These are phyloP conservation scores for Cyamopsis tetragonoloba DNA, from an alignment of 306 rosid genomes.

Conservation along the genomic window DNA sequence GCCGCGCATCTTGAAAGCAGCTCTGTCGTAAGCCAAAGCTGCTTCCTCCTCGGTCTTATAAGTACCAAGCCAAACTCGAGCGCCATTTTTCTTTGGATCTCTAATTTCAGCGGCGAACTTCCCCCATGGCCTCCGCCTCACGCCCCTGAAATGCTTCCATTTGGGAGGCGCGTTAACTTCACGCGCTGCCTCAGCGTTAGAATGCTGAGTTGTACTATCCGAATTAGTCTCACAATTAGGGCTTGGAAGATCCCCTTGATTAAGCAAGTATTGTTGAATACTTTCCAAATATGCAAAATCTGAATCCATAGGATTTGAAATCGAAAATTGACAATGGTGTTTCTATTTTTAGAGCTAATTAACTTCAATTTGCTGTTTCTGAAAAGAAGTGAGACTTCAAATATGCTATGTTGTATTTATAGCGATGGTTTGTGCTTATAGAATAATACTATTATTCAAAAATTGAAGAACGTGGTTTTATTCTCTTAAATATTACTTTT, in stretches of 20 bases:
- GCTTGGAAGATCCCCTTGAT: background rate
- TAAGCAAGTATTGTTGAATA: slow-evolving; percentile 28
- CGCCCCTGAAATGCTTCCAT: slow-evolving; percentile 49
- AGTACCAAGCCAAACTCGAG: slow-evolving; percentile 67
- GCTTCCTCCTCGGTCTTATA: slow-evolving; percentile 52
- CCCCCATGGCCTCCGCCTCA: slow-evolving; percentile 67
- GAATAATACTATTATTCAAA: background rate
- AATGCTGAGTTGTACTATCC: background rate
- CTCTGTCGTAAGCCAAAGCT: slow-evolving; percentile 62
- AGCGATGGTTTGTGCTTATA: background rate
- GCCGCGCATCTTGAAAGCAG: slow-evolving; percentile 61
- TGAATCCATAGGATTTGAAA: background rate
- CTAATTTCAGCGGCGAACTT: slow-evolving; percentile 56
- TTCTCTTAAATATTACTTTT: background rate
- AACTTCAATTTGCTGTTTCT: background rate
- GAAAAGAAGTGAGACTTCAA: background rate
- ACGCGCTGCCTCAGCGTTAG: background rate
- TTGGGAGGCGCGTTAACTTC: background rate
- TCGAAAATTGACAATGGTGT: background rate
- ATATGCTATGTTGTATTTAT: background rate
- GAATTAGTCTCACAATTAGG: background rate
- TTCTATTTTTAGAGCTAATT: background rate
- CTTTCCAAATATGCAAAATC: background rate
- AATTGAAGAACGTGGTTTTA: background rate
- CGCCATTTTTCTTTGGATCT: slow-evolving; percentile 41